Percentiles rank a stretch among this genome's conserved stretches.
phyloP scores from a whole-genome alignment of 345 rosid genomes.

The Nephelium lappaceum region DNA sequence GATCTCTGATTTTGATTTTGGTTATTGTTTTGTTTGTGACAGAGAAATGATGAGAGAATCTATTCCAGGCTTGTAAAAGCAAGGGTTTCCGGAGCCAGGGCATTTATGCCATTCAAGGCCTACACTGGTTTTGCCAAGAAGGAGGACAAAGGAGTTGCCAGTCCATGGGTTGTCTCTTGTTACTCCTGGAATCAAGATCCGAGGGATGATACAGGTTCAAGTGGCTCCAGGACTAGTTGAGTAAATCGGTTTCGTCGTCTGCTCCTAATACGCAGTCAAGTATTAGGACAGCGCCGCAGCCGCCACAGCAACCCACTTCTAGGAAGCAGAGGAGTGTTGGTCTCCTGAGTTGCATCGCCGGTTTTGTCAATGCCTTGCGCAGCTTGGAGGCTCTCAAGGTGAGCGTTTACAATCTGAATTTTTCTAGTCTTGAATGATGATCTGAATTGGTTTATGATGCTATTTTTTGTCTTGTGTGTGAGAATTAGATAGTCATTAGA shows the following conservation, averaged over 20 bases:
- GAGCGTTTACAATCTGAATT: conserved; percentile 12
- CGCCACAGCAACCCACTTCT: conserved; percentile 51
- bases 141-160: conserved; percentile 38
- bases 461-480: conserved; percentile 5
- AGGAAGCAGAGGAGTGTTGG: conserved; percentile 98
- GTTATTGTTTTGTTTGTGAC: conserved; percentile 4
- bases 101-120: conserved; percentile 47
- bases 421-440: not conserved
- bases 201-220: conserved; percentile 57
- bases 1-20: conserved; percentile 7
- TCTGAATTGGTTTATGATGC: not conserved
- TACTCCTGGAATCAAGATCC: conserved; percentile 52
- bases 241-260: conserved; percentile 42
- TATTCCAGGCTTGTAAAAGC: conserved; percentile 37
- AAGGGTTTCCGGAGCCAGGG: conserved; percentile 30
- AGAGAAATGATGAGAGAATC: conserved; percentile 54
- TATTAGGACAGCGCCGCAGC: conserved; percentile 39
- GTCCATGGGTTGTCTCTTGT: conserved; percentile 53
- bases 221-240: conserved; percentile 47
- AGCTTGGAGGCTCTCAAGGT: conserved; percentile 95
- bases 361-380: conserved; percentile 77
- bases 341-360: conserved; percentile 89
- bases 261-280: conserved; percentile 39
- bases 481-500: not conserved
- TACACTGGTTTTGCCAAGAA: conserved; percentile 32